These are phyloP conservation scores for Termitomyces bulborhizus DNA, from an alignment of 768 basidiomycete species.

Conservation along the genomic window DNA sequence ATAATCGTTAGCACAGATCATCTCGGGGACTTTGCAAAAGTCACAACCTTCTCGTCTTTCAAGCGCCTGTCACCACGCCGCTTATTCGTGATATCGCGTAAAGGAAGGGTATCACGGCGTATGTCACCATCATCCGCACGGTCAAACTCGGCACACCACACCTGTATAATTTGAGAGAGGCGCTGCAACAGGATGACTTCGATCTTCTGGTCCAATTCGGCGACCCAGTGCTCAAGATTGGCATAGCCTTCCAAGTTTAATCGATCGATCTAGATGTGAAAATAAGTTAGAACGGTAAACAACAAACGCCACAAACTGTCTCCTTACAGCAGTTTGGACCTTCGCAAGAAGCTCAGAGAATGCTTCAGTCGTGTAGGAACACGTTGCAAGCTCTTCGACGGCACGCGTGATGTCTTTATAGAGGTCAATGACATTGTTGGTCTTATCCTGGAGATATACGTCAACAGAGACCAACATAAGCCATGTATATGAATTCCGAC, in stretches of 20 bases:
- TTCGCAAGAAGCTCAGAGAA: slow-evolving; percentile 73
- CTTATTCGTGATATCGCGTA: slow-evolving; percentile 57
- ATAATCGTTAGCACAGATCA: neutral
- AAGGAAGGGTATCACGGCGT: slow-evolving; percentile 42
- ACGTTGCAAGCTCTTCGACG: slow-evolving; percentile 84
- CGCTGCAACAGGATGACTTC: slow-evolving; percentile 75
- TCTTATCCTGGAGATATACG: slow-evolving; percentile 65
- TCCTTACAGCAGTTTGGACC: slow-evolving; percentile 77
- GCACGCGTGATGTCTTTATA: slow-evolving; percentile 81
- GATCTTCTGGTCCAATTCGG: slow-evolving; percentile 76
- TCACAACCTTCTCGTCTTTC: slow-evolving; percentile 73
- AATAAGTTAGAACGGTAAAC: neutral
- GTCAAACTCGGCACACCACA: slow-evolving; percentile 88
- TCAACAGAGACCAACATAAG: neutral
- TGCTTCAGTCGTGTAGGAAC: slow-evolving; percentile 77
- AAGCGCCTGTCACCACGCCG: slow-evolving; percentile 62
- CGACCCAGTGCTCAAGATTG: slow-evolving; percentile 90
- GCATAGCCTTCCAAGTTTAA: slow-evolving; percentile 95
- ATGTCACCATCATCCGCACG: slow-evolving; percentile 62
- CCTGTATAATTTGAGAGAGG: slow-evolving; percentile 68
- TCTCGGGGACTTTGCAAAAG: neutral
- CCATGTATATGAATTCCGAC: slow-evolving; percentile 24
- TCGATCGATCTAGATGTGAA: slow-evolving; percentile 65
- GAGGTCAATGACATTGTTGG: slow-evolving; percentile 87
- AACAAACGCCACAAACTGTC: neutral